phyloP scores from a whole-genome alignment of 2,329 filamentous ascomycete genomes.

The Sclerotinia nivalis region DNA sequence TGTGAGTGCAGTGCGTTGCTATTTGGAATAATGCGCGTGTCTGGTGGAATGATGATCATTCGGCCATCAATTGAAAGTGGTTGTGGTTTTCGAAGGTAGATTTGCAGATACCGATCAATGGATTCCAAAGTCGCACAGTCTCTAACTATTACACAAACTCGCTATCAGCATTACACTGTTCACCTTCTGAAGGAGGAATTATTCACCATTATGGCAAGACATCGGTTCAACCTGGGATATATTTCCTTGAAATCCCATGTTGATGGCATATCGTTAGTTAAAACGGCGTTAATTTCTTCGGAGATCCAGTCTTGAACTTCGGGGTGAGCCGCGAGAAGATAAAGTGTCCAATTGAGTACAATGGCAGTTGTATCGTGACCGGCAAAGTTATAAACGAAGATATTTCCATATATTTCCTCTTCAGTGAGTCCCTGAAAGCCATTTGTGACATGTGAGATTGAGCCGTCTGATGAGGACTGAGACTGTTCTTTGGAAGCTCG shows the following conservation, averaged over 20 bases:
- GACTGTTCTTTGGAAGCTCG: slow-evolving; percentile 14
- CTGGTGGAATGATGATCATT: slow-evolving; percentile 3
- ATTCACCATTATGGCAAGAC: slow-evolving; percentile 43
- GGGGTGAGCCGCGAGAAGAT: slow-evolving; percentile 33
- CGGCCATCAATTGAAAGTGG: background rate
- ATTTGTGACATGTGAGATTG: background rate
- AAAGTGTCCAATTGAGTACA: slow-evolving; percentile 35
- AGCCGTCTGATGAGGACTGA: background rate
- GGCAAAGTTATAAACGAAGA: slow-evolving; percentile 40
- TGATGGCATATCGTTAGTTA: slow-evolving; percentile 34
- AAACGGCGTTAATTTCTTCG: slow-evolving; percentile 32
- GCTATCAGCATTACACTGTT: background rate
- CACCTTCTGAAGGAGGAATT: background rate
- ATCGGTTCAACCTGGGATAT: slow-evolving; percentile 48
- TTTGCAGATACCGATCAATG: slow-evolving; percentile 13
- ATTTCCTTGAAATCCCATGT: slow-evolving; percentile 43
- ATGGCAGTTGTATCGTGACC: slow-evolving; percentile 42
- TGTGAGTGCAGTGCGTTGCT: background rate
- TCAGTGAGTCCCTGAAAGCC: slow-evolving; percentile 40
- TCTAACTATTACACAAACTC: background rate
- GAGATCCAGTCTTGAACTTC: slow-evolving; percentile 32
- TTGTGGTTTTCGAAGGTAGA: background rate
- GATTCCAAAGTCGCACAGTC: slow-evolving; percentile 13
- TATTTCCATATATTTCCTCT: slow-evolving; percentile 40
- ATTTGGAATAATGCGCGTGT: slow-evolving; percentile 8